Conservation (phyloP, 805 yeast genomes). For the Starmerella apis region DNA sequence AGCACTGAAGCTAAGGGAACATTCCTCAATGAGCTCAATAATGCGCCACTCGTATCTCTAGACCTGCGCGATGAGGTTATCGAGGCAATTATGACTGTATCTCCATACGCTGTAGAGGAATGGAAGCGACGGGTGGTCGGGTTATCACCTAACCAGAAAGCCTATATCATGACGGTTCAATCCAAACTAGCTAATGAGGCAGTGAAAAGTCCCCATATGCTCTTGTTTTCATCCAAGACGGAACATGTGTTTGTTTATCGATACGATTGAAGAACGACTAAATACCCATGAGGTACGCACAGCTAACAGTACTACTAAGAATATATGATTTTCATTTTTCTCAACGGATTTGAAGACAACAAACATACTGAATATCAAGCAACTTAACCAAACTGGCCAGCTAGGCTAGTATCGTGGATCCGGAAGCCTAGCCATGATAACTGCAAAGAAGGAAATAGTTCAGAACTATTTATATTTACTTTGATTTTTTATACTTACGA, state of each 20-base stretch:
- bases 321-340: not conserved
- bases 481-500: no score
- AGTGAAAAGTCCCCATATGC: conserved; percentile 53
- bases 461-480: no score
- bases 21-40: conserved; percentile 45
- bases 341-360: not conserved
- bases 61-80: conserved; percentile 76
- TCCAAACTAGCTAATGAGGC: conserved; percentile 63
- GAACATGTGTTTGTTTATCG: conserved; percentile 61
- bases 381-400: no score
- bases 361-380: no score
- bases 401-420: no score
- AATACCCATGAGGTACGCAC: no score
- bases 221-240: conserved; percentile 68
- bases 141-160: conserved; percentile 69
- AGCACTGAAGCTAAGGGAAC: conserved; percentile 51
- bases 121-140: conserved; percentile 78
- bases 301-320: not conserved
- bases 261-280: conserved; percentile 6
- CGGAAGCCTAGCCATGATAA: no score
- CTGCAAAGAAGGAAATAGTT: no score
- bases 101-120: conserved; percentile 31
- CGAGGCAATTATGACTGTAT: conserved; percentile 48
- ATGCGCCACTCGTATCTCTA: conserved; percentile 65
- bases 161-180: conserved; percentile 65